These are phyloP conservation scores for Candida corydali DNA, from an alignment of 805 yeast species.

Conservation along the genomic window DNA sequence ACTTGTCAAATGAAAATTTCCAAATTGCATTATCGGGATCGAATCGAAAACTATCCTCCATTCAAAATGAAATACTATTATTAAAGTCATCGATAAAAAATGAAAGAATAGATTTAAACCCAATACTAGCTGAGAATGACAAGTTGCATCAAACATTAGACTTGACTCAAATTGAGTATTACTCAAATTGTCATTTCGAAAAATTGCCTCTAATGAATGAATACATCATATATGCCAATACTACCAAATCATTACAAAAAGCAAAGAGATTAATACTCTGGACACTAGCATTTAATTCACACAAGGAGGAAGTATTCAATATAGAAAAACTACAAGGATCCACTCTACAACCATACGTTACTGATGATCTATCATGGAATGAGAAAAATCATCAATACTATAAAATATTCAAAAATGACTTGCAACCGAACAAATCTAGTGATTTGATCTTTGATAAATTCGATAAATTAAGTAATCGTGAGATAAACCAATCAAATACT, in stretches of 20 bases:
- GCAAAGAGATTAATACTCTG: slow-evolving; percentile 35
- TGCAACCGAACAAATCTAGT: not conserved
- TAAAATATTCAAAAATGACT: not conserved
- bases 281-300: slow-evolving; percentile 30
- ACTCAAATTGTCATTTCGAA: slow-evolving; percentile 10
- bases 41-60: not conserved
- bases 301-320: slow-evolving; percentile 15
- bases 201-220: slow-evolving; percentile 24
- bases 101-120: slow-evolving; percentile 1
- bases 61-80: not conserved
- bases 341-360: slow-evolving; percentile 22
- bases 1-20: not conserved
- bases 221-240: slow-evolving; percentile 14
- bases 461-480: slow-evolving; percentile 3
- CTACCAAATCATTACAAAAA: slow-evolving; percentile 34
- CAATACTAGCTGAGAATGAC: too few relatives aligned
- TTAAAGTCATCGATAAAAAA: not conserved
- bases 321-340: slow-evolving; percentile 7
- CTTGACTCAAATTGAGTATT: not conserved
- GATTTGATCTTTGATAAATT: slow-evolving; percentile 7
- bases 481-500: slow-evolving; percentile 1
- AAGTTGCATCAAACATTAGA: slow-evolving; percentile 4
- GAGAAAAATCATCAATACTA: slow-evolving; percentile 11
- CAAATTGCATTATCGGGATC: slow-evolving; percentile 4
- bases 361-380: slow-evolving; percentile 32